phyloP scores from a whole-genome alignment of 2,329 filamentous ascomycete genomes.

The Stachybotrys chlorohalonatus region DNA sequence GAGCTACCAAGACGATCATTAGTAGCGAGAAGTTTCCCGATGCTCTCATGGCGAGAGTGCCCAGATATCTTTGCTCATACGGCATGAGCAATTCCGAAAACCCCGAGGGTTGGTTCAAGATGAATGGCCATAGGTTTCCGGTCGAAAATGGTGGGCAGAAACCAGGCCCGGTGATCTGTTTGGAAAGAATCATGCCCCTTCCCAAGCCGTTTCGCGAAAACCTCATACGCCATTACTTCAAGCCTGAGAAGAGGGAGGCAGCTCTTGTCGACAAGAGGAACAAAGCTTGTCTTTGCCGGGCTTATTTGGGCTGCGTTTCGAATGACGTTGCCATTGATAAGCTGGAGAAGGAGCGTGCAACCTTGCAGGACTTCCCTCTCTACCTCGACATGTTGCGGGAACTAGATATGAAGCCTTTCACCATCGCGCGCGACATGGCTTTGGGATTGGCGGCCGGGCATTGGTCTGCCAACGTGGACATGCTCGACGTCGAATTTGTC shows the following conservation, averaged over 20 bases:
- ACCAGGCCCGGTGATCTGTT: background rate
- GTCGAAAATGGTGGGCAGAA: slow-evolving; percentile 1
- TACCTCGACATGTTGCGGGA: slow-evolving; percentile 2
- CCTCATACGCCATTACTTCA: slow-evolving; percentile 2
- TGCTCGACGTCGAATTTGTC: background rate
- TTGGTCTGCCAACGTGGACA: slow-evolving; percentile 1
- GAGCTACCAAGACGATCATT: background rate
- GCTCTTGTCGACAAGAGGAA: slow-evolving; percentile 1
- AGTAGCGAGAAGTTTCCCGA: background rate
- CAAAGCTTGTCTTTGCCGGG: slow-evolving; percentile 1
- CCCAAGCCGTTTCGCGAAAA: slow-evolving; percentile 1
- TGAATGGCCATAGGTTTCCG: background rate
- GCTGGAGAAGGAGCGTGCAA: background rate
- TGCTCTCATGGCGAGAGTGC: background rate
- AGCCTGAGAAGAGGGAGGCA: background rate
- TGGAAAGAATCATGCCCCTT: slow-evolving; percentile 2
- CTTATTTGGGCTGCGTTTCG: background rate
- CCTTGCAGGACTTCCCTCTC: slow-evolving; percentile 2
- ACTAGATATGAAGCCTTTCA: slow-evolving; percentile 1
- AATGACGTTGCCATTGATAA: background rate
- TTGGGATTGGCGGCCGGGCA: slow-evolving; percentile 1
- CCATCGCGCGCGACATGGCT: slow-evolving; percentile 3
- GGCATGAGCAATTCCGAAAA: background rate
- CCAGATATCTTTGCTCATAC: background rate
- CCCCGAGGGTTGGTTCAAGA: background rate